These are phyloP conservation scores for Hypomyces perniciosus DNA, from an alignment of 2,329 filamentous ascomycete genomes.

Conservation along the genomic window DNA sequence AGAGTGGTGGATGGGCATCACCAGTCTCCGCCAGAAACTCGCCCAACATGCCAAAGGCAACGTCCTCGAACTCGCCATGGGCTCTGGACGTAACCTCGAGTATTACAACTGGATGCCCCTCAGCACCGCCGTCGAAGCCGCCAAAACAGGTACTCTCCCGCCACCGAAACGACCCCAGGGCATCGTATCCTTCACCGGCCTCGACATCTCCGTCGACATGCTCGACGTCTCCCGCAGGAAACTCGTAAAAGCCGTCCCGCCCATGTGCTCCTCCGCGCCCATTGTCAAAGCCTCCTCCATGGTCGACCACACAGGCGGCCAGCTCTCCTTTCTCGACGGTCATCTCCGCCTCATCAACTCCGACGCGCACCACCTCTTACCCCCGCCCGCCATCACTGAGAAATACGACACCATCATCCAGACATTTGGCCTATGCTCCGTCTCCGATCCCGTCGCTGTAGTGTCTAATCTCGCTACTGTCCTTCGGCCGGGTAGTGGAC, in stretches of 20 bases:
- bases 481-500: constrained; percentile 49
- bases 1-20: constrained; percentile 53
- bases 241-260: constrained; percentile 40
- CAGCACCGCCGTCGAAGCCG: constrained; percentile 18
- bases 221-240: constrained; percentile 51
- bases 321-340: constrained; percentile 34
- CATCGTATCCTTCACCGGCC: constrained; percentile 53
- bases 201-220: constrained; percentile 57
- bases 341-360: constrained; percentile 43
- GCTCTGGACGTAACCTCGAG: constrained; percentile 55
- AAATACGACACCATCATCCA: constrained; percentile 59
- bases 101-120: constrained; percentile 52
- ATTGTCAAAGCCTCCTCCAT: constrained; percentile 28
- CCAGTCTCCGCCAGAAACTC: constrained; percentile 42
- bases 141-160: constrained; percentile 13
- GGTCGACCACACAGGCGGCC: constrained; percentile 29
- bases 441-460: constrained; percentile 49
- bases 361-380: constrained; percentile 42
- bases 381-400: constrained; percentile 31
- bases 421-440: constrained; percentile 60
- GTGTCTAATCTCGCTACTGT: constrained; percentile 47
- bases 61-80: constrained; percentile 58
- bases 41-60: constrained; percentile 45
- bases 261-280: constrained; percentile 26
- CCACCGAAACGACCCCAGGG: constrained; percentile 16